Conservation (phyloP, 495 filamentous ascomycete genomes). For the Tricharina praecox region DNA sequence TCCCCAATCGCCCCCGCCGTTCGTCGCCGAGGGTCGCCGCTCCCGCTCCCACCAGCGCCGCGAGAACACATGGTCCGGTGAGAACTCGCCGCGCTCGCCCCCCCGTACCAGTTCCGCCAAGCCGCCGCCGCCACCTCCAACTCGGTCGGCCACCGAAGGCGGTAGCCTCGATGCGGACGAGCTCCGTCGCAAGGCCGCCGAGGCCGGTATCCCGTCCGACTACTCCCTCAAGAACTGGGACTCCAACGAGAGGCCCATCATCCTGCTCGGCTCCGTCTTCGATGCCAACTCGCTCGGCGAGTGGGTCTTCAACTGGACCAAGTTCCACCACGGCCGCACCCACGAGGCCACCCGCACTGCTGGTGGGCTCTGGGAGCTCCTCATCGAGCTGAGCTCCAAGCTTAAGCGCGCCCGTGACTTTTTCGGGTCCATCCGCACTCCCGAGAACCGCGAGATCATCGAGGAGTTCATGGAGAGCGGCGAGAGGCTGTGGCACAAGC, state of each 20-base stretch:
- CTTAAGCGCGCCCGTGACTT: conserved; percentile 80
- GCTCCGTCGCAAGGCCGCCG: conserved; percentile 50
- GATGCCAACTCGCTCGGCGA: conserved; percentile 95
- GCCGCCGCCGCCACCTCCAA: conserved; percentile 12
- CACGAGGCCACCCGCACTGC: conserved; percentile 84
- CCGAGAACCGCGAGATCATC: conserved; percentile 61
- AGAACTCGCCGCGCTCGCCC: conserved; percentile 35
- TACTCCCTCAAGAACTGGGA: conserved; percentile 99
- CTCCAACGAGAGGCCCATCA: conserved; percentile 71
- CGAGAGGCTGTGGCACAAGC: conserved; percentile 69
- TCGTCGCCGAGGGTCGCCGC: conserved; percentile 16
- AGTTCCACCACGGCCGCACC: conserved; percentile 70
- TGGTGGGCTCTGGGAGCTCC: conserved; percentile 83
- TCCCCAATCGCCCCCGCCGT: conserved; percentile 23
- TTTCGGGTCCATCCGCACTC: conserved; percentile 50
- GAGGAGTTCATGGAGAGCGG: conserved; percentile 86
- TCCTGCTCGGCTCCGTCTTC: conserved; percentile 87
- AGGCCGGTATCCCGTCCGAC: conserved; percentile 71
- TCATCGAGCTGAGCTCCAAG: conserved; percentile 93
- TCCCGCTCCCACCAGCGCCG: conserved; percentile 23
- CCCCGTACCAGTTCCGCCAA: conserved; percentile 32
- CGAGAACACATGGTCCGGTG: conserved; percentile 23
- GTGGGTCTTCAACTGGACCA: conserved; percentile 99
- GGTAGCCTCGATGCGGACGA: conserved; percentile 5
- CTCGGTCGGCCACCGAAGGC: conserved; percentile 27